These are phyloP conservation scores for Thielaviopsis ethacetica DNA, from an alignment of 2,329 filamentous ascomycete species.

Conservation along the genomic window DNA sequence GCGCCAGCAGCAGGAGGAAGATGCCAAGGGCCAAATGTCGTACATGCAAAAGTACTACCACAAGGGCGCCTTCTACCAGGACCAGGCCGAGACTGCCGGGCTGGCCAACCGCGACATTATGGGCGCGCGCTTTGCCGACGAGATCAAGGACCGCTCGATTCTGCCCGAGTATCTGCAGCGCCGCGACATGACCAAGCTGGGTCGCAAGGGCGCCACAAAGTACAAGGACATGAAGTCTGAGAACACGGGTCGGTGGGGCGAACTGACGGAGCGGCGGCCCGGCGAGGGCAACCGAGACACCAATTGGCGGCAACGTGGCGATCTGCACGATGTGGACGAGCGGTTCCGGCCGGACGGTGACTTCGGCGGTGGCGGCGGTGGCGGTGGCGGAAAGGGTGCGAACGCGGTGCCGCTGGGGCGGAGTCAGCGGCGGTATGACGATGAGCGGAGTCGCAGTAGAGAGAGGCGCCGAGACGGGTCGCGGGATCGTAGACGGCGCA, in stretches of 20 bases:
- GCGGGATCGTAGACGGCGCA: slow-evolving; percentile 13
- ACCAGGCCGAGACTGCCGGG: slow-evolving; percentile 59
- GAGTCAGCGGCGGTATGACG: slow-evolving; percentile 30
- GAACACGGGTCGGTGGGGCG: slow-evolving; percentile 79
- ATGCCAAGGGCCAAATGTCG: slow-evolving; percentile 60
- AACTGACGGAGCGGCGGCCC: slow-evolving; percentile 34
- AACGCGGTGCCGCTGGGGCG: slow-evolving; percentile 52
- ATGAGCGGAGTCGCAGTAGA: slow-evolving; percentile 11
- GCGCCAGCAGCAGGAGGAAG: slow-evolving; percentile 65
- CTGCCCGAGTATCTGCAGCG: slow-evolving; percentile 86
- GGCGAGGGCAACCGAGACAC: slow-evolving; percentile 17
- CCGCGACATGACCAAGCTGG: slow-evolving; percentile 83
- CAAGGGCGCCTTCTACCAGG: slow-evolving; percentile 88
- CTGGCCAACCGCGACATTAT: slow-evolving; percentile 72
- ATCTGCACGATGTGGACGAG: slow-evolving; percentile 34
- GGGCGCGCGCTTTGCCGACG: slow-evolving; percentile 68
- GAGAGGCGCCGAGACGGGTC: slow-evolving; percentile 17
- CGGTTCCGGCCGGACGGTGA: slow-evolving; percentile 50
- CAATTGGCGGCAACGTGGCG: slow-evolving; percentile 16
- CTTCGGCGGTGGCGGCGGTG: slow-evolving; percentile 21
- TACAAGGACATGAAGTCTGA: slow-evolving; percentile 80
- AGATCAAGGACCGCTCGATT: slow-evolving; percentile 64
- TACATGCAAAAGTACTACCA: slow-evolving; percentile 97
- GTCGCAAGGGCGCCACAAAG: slow-evolving; percentile 77
- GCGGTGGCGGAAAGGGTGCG: slow-evolving; percentile 34